Conservation (phyloP, 2,329 filamentous ascomycete species). For the Mollisia scopiformis region DNA sequence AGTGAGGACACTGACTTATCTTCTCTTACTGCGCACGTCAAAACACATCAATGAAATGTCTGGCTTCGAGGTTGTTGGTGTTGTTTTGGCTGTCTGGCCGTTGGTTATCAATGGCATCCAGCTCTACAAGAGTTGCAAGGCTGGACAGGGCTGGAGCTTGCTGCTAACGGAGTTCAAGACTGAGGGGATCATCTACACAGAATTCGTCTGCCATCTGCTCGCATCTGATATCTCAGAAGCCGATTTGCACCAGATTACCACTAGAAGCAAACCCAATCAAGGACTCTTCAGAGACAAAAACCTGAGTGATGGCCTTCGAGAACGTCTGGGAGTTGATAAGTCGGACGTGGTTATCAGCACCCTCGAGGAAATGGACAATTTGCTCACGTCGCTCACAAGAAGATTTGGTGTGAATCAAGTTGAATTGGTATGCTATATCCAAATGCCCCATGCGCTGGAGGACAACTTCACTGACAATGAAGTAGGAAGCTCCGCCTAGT, state of each 20-base stretch:
- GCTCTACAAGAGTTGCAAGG: constrained; percentile 12
- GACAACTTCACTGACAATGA: background rate
- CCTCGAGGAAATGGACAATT: background rate
- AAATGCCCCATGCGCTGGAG: background rate
- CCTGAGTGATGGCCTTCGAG: background rate
- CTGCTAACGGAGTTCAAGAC: constrained; percentile 3
- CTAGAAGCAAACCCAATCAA: background rate
- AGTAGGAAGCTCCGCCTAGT: background rate
- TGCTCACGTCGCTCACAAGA: background rate
- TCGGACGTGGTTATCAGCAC: background rate
- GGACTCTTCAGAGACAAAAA: background rate
- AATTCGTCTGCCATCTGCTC: constrained; percentile 9
- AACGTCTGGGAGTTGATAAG: background rate
- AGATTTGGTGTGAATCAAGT: background rate
- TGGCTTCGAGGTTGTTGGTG: constrained; percentile 11
- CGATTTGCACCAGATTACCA: background rate
- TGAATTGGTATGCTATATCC: background rate
- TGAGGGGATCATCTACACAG: constrained; percentile 8
- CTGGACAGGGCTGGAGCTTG: constrained; percentile 2
- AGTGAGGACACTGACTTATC: background rate
- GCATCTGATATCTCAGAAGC: constrained; percentile 8
- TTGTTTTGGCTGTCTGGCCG: constrained; percentile 10
- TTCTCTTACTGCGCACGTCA: background rate
- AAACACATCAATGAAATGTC: background rate
- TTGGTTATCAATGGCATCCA: constrained; percentile 9